Evolutionary conservation across 306 rosid genomes (phyloP).

Genomic region (Arachis hypogaea): DNA sequence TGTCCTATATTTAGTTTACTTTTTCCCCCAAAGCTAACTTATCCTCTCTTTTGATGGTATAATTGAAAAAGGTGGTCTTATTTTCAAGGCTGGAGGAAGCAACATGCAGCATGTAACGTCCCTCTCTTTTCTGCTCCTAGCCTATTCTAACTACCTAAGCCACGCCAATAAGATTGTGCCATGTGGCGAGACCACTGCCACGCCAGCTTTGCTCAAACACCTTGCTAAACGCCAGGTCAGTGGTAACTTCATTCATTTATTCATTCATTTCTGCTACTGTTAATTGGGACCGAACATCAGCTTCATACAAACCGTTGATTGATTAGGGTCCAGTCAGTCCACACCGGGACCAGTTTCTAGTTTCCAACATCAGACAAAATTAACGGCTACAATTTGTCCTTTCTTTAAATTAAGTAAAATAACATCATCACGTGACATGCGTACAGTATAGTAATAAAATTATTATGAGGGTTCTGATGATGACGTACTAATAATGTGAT

Average conservation of each 20-base stretch:
- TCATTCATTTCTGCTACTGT: neutral
- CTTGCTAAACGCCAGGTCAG: constrained; percentile 84
- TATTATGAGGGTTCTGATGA: neutral
- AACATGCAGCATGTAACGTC: constrained; percentile 99
- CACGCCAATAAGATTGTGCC: constrained; percentile 86
- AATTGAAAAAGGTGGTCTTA: constrained; percentile 72
- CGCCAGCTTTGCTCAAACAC: constrained; percentile 71
- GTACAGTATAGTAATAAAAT: neutral
- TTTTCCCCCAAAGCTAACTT: constrained; percentile 1
- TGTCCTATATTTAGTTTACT: neutral
- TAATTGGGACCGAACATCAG: constrained; percentile 5
- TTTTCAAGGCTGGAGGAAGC: constrained; percentile 93
- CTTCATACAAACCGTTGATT: constrained; percentile 16
- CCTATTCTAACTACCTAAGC: constrained; percentile 90
- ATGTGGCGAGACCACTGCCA: constrained; percentile 75
- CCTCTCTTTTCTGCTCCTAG: constrained; percentile 75
- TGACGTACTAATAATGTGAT: neutral
- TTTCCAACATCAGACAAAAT: constrained; percentile 43
- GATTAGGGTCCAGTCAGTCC: neutral
- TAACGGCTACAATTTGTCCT: constrained; percentile 65
- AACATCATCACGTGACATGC: constrained; percentile 22
- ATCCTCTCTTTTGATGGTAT: constrained; percentile 9
- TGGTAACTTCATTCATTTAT: neutral
- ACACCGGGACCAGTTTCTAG: neutral
- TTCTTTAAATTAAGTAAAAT: constrained; percentile 26